A percentile compares a stretch with the other conserved stretches of the same genome.
Conservation (phyloP, 2,329 filamentous ascomycete species). For the Aspergillus brunneoviolaceus region DNA sequence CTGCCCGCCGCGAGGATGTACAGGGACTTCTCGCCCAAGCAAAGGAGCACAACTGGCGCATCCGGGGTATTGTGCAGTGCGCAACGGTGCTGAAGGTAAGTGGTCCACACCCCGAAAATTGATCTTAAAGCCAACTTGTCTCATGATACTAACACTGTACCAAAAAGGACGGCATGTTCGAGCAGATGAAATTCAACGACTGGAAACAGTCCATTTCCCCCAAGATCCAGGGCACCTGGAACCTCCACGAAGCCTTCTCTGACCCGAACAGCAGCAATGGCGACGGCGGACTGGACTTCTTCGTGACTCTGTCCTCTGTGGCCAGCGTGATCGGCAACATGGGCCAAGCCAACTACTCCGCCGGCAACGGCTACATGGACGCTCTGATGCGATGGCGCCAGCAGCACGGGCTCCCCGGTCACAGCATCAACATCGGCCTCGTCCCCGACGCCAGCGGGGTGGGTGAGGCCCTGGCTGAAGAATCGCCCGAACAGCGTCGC, state of each 20-base stretch:
- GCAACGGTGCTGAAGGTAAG: too few relatives aligned
- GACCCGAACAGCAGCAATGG: too few relatives aligned
- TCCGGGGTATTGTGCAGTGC: too few relatives aligned
- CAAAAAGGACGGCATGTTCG: conserved; percentile 13
- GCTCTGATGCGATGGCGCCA: conserved; percentile 31
- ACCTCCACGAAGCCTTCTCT: conserved; percentile 30
- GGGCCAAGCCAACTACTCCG: conserved; percentile 34
- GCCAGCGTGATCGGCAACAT: conserved; percentile 28
- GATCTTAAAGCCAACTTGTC: too few relatives aligned
- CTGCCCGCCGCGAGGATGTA: too few relatives aligned
- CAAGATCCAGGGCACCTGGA: conserved; percentile 24
- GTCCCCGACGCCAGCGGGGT: not conserved
- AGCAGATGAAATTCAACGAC: conserved; percentile 16
- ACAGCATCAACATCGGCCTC: not conserved
- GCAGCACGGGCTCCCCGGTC: conserved; percentile 20
- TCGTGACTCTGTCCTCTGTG: conserved; percentile 63
- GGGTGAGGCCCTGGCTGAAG: too few relatives aligned
- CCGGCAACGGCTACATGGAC: conserved; percentile 36
- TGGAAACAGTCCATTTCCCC: conserved; percentile 7
- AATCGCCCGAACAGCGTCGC: too few relatives aligned
- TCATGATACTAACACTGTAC: not conserved
- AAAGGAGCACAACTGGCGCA: too few relatives aligned
- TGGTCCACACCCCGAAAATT: too few relatives aligned
- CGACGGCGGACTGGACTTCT: conserved; percentile 49
- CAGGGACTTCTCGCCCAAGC: too few relatives aligned